Evolutionary conservation across 2,329 filamentous ascomycete species (phyloP).

Genomic region (Ophiognomonia clavigignenti-juglandacearum): DNA sequence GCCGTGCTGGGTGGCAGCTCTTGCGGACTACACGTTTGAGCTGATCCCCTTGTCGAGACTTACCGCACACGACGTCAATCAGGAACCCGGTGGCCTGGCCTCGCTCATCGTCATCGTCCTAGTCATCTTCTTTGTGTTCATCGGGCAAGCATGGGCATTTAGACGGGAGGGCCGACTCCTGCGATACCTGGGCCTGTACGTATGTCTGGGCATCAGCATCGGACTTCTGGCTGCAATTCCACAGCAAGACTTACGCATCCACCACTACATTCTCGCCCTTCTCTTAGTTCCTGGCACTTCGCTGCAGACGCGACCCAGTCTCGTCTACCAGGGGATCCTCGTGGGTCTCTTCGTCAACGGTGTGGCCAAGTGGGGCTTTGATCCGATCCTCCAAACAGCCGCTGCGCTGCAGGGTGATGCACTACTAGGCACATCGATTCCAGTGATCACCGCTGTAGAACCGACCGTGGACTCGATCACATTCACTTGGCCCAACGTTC

Average conservation of each 20-base stretch:
- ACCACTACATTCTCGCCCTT: conserved; percentile 71
- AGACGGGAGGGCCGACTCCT: conserved; percentile 63
- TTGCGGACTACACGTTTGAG: conserved; percentile 74
- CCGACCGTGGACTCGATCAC: conserved; percentile 46
- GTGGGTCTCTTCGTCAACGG: conserved; percentile 74
- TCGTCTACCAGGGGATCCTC: conserved; percentile 68
- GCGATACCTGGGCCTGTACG: conserved; percentile 60
- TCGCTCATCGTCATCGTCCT: conserved; percentile 62
- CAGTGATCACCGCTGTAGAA: conserved; percentile 28
- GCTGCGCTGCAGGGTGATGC: conserved; percentile 49
- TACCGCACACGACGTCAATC: conserved; percentile 63
- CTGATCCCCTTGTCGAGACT: conserved; percentile 68
- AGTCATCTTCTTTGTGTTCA: conserved; percentile 55
- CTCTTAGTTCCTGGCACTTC: conserved; percentile 66
- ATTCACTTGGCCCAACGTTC: conserved; percentile 24
- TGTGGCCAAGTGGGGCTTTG: conserved; percentile 73
- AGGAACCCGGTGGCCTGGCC: conserved; percentile 64
- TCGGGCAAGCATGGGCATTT: conserved; percentile 65
- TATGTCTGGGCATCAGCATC: conserved; percentile 46
- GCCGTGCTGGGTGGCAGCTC: conserved; percentile 63
- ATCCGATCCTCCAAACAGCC: conserved; percentile 64
- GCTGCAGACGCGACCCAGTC: conserved; percentile 62
- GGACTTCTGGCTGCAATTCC: conserved; percentile 50
- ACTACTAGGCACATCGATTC: conserved; percentile 41
- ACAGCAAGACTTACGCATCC: conserved; percentile 62